phyloP scores from a whole-genome alignment of 2,329 filamentous ascomycete genomes.

The Polytolypa hystricis region DNA sequence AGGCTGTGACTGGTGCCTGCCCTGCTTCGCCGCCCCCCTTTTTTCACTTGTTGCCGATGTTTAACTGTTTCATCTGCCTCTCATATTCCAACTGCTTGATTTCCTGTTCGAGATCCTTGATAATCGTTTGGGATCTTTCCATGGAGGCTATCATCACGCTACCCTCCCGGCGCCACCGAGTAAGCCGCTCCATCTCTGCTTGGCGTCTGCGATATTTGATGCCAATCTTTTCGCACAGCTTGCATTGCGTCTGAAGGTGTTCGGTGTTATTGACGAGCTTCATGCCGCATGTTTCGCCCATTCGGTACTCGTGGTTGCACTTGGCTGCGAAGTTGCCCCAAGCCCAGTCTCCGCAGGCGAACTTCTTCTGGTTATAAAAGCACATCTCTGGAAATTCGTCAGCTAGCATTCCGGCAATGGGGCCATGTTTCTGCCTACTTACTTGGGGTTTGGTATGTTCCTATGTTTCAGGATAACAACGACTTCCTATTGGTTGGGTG shows the following conservation, averaged over 20 bases:
- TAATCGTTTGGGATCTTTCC: slow-evolving; percentile 58
- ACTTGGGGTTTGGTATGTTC: slow-evolving; percentile 21
- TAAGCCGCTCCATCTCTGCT: slow-evolving; percentile 64
- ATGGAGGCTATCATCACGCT: slow-evolving; percentile 47
- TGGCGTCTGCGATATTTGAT: slow-evolving; percentile 66
- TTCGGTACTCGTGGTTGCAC: slow-evolving; percentile 89
- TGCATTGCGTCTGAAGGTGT: slow-evolving; percentile 56
- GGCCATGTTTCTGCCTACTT: slow-evolving; percentile 19
- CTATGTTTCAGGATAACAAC: slow-evolving; percentile 24
- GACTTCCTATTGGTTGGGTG: slow-evolving; percentile 23
- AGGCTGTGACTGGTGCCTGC: neutral
- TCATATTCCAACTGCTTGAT: slow-evolving; percentile 56
- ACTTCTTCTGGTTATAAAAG: slow-evolving; percentile 86
- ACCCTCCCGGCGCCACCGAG: slow-evolving; percentile 66
- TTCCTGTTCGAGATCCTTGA: slow-evolving; percentile 59
- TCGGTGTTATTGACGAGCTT: slow-evolving; percentile 73
- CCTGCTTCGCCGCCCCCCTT: slow-evolving; percentile 1
- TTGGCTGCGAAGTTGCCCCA: slow-evolving; percentile 90
- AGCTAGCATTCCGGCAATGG: slow-evolving; percentile 14
- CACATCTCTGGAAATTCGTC: slow-evolving; percentile 56
- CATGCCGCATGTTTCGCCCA: slow-evolving; percentile 90
- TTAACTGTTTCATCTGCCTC: slow-evolving; percentile 30
- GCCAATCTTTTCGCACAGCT: slow-evolving; percentile 77
- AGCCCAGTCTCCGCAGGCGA: slow-evolving; percentile 80
- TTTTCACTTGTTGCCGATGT: slow-evolving; percentile 19